Percentiles rank a stretch among this genome's conserved stretches.
phyloP scores from a whole-genome alignment of 2,329 filamentous ascomycete species.

The Neofusicoccum ribis region DNA sequence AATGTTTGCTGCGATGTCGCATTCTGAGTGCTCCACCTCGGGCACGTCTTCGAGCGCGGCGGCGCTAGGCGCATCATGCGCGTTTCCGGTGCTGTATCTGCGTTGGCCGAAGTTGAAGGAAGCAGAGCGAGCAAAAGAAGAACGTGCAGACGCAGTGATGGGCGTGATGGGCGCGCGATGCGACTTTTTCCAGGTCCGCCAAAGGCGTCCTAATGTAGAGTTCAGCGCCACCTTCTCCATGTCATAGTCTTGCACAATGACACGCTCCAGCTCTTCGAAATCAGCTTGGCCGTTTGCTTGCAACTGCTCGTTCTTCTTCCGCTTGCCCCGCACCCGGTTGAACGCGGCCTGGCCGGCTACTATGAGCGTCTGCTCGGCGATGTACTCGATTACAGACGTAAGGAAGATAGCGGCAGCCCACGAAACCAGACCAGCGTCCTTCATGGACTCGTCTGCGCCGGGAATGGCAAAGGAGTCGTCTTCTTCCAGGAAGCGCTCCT shows the following conservation, averaged over 20 bases:
- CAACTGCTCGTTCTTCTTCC: constrained; percentile 35
- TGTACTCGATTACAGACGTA: constrained; percentile 89
- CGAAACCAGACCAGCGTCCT: constrained; percentile 58
- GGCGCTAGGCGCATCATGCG: constrained; percentile 14
- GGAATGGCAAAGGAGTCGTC: constrained; percentile 29
- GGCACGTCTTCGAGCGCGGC: constrained; percentile 26
- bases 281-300: background rate
- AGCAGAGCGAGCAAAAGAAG: background rate
- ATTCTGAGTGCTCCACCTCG: constrained; percentile 47
- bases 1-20: constrained; percentile 57
- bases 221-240: constrained; percentile 93
- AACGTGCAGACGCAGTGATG: constrained; percentile 25
- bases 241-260: constrained; percentile 86
- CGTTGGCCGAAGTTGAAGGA: background rate
- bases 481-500: constrained; percentile 80
- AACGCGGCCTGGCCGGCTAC: constrained; percentile 83
- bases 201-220: constrained; percentile 81
- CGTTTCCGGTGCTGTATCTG: constrained; percentile 17
- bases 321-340: constrained; percentile 54
- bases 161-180: constrained; percentile 51
- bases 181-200: constrained; percentile 93
- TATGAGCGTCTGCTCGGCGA: constrained; percentile 88
- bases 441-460: constrained; percentile 29
- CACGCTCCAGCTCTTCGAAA: constrained; percentile 60
- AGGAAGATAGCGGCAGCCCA: constrained; percentile 94